Evolutionary conservation across 2,329 filamentous ascomycete species (phyloP).

Genomic region (Paecilomyces dactylethromorphus): DNA sequence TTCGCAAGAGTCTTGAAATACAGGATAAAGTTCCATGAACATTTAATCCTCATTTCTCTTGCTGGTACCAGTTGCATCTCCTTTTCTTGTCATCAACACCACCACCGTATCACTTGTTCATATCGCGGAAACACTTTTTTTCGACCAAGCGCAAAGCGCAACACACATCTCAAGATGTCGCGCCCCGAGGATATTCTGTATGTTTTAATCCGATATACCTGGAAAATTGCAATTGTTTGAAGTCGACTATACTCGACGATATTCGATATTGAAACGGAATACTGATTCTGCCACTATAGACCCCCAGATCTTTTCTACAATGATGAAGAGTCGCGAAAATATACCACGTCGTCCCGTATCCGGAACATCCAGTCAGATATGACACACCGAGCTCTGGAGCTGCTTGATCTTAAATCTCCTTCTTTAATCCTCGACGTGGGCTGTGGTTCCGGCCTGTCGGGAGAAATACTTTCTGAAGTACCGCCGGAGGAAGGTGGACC

Average conservation of each 20-base stretch:
- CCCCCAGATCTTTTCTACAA: conserved; percentile 97
- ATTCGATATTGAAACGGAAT: conserved; percentile 7
- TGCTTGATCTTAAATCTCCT: conserved; percentile 71
- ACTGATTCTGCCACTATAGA: conserved; percentile 41
- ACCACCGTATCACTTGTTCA: background rate
- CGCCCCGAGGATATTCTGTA: conserved; percentile 93
- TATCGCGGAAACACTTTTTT: background rate
- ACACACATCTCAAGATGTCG: conserved; percentile 61
- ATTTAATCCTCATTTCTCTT: background rate
- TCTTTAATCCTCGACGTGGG: conserved; percentile 94
- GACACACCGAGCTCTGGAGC: conserved; percentile 86
- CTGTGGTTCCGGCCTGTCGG: conserved; percentile 88
- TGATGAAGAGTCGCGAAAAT: conserved; percentile 91
- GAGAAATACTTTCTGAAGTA: conserved; percentile 80
- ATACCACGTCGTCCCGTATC: conserved; percentile 93
- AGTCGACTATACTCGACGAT: background rate
- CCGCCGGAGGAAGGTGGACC: conserved; percentile 67
- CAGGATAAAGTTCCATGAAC: no score
- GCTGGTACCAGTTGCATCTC: background rate
- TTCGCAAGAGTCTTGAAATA: no score
- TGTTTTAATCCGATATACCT: conserved; percentile 20
- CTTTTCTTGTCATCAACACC: background rate
- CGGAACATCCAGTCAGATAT: conserved; percentile 91
- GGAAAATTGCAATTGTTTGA: conserved; percentile 14
- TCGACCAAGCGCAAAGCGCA: background rate